Evolutionary conservation across 495 filamentous ascomycete genomes (phyloP), one percentile per base, ranked within the genome.

Genomic region (Antarctomyces pellizariae): DNA sequence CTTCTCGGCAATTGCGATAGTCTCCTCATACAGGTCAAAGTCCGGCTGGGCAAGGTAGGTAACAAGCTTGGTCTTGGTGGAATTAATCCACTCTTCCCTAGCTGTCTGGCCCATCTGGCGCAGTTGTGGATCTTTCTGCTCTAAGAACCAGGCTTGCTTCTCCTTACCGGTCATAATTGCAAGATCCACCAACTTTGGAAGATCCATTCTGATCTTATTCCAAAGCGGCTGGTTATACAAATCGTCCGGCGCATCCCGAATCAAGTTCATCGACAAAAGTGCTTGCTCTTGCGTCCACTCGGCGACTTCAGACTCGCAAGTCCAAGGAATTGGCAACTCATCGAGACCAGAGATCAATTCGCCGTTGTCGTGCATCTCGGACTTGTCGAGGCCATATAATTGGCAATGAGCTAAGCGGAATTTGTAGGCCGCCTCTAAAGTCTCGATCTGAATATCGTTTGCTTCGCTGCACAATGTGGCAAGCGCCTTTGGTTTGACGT

Each of bases 311-410:
- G 55, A 49, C 13, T 59, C 66, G 6, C 72, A 75, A 3, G 77
- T 89, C 83, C 83, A 93, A 30, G 75, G 68, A 24, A 75, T 66
- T 10, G 74, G 67, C 10, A 91, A 53, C 3, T 53, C 64, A 16
- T 67, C 51, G 39, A 69, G 77, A 19, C 56, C 53, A 18, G 46
- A 41, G 3, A 49, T 44, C 10, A 84, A 47, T 22, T 84, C 57
- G 16, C 83, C 79, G 33, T 78, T 63, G 24, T 69, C 50, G 13
- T 80, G 36, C 25, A 59, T 44, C 26, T 59, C 43, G n/a, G 63
- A 63, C 23, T 64, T 52, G 13, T 52, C 50, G 6, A 93, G 56
- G 16, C 75, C 76, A 39, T 90, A 97, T 2, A 61, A 38, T 8
- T 49, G 49, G 10, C 67, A 58, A 35, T 77, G 69, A 17, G 59